Evolutionary conservation across 169 alveolate species (phyloP).

Genomic region (Plasmodium billcollinsi): DNA sequence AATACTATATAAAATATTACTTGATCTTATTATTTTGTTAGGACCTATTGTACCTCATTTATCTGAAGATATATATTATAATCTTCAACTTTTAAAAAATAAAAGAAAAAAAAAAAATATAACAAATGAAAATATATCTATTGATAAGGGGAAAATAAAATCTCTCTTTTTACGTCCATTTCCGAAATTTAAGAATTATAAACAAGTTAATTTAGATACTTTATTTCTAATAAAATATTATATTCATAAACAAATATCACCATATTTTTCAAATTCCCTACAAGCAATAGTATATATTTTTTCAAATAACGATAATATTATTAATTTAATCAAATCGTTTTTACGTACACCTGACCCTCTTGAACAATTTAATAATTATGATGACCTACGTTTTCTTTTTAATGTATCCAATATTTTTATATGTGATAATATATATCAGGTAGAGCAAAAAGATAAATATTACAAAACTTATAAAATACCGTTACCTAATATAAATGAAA

Average conservation of each 20-base stretch:
- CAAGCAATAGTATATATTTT: constrained; percentile 49
- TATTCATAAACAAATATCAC: constrained; percentile 61
- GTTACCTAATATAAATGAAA: not conserved
- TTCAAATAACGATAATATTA: constrained; percentile 9
- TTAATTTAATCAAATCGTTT: constrained; percentile 30
- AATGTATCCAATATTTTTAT: constrained; percentile 56
- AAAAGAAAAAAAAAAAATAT: not conserved
- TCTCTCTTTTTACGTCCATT: constrained; percentile 48
- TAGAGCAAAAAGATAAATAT: constrained; percentile 15
- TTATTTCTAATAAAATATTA: constrained; percentile 53
- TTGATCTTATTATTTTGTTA: constrained; percentile 28
- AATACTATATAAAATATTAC: constrained; percentile 18
- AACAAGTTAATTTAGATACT: constrained; percentile 28
- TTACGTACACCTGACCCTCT: constrained; percentile 19
- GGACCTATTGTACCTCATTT: constrained; percentile 69
- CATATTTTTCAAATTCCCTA: constrained; percentile 24
- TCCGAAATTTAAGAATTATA: constrained; percentile 55
- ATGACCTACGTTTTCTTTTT: constrained; percentile 71
- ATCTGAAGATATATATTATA: constrained; percentile 62
- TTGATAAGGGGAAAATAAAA: not conserved
- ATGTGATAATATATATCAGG: constrained; percentile 28
- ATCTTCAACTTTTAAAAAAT: constrained; percentile 2
- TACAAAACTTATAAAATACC: constrained; percentile 65
- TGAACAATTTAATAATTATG: constrained; percentile 40
- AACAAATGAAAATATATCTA: too few relatives aligned